Base-by-base conservation (phyloP, 2,329 filamentous ascomycete genomes). In the Ascochyta viciae-villosae region DNA sequence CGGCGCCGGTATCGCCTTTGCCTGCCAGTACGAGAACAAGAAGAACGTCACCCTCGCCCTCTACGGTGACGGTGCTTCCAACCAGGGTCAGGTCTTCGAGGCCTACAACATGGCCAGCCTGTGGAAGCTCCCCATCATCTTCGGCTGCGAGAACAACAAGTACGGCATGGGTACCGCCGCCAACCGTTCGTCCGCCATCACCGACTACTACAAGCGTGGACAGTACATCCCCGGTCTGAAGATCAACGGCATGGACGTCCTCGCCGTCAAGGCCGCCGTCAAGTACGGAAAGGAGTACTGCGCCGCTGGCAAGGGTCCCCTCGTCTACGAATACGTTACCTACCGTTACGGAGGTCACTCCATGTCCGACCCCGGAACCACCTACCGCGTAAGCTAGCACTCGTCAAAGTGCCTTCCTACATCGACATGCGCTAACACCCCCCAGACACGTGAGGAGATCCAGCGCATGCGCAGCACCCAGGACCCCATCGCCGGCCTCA, bases 81-180 rank as follows among this genome's bases (percentile, higher is more conserved):
- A 99, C 85, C 95, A 99, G 85, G 95, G 95, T 65, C 95, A 99
- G 82, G 95, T 99, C 71, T 99, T 99, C 74, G 95, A 99, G 85
- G 93, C 95, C 61, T 99, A 96, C 87, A 99, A 99, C 89, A 99
- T 99, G 95, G 95, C 95, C 63, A 98, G 98, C 87, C 88, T 99
- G 67, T 99, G 95, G 95, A 93, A 95, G 71, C 84, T 99, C 43
- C 95, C 95, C 51, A 87, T 93, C 68, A 89, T 99, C 67, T 99
- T 99, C 76, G 93, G 92, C 69, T 99, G 95, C 80, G 95, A 99
- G 85, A 99, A 99, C 87, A 99, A 99, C 90, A 99, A 99, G 83
- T 99, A 99, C 79, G 95, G 95, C 79, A 99, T 99, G 95, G 95
- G 95, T 82, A 99, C 95, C 63, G 90, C 95, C 60, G 94, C 95